A percentile compares a stretch with the other conserved stretches of the same genome.
Conservation (phyloP, 495 filamentous ascomycete species). For the Hypoxylon crocopeplum region DNA sequence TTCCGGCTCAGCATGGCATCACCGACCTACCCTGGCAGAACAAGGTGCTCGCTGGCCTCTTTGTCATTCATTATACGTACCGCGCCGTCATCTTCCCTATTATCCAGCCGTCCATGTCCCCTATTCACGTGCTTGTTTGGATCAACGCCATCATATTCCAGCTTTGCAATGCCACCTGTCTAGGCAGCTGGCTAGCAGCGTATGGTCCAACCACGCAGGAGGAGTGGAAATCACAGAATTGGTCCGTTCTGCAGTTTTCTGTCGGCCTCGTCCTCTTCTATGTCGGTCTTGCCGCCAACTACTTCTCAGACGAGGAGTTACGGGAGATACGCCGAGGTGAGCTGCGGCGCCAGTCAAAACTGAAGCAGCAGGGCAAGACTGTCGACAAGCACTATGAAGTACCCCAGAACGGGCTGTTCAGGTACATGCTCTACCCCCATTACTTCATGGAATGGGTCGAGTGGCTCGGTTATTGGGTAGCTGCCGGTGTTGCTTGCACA, state of each 20-base stretch:
- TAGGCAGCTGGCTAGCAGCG: slow-evolving; percentile 82
- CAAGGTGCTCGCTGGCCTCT: slow-evolving; percentile 68
- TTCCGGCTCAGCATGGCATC: slow-evolving; percentile 62
- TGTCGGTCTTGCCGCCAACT: slow-evolving; percentile 78
- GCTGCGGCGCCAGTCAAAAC: slow-evolving; percentile 50
- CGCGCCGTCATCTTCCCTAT: slow-evolving; percentile 83
- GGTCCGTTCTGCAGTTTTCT: slow-evolving; percentile 50
- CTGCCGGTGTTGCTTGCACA: slow-evolving; percentile 64
- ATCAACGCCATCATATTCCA: slow-evolving; percentile 71
- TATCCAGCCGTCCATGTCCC: slow-evolving; percentile 88
- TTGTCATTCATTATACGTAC: slow-evolving; percentile 85
- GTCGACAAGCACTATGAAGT: slow-evolving; percentile 90
- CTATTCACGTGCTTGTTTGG: slow-evolving; percentile 74
- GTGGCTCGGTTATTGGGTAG: slow-evolving; percentile 87
- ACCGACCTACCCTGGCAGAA: slow-evolving; percentile 69
- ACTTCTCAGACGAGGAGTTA: slow-evolving; percentile 81
- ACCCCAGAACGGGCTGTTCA: slow-evolving; percentile 82
- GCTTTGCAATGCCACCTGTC: slow-evolving; percentile 73
- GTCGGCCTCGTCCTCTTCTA: slow-evolving; percentile 58
- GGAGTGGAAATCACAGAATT: slow-evolving; percentile 61
- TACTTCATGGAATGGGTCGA: slow-evolving; percentile 96
- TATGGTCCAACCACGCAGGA: slow-evolving; percentile 69
- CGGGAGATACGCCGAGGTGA: slow-evolving; percentile 74
- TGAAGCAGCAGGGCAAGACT: slow-evolving; percentile 49
- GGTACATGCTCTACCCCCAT: slow-evolving; percentile 85